These are phyloP conservation scores for Trypanosomatidae sp. DNA, from an alignment of 208 protist species.

Conservation along the genomic window DNA sequence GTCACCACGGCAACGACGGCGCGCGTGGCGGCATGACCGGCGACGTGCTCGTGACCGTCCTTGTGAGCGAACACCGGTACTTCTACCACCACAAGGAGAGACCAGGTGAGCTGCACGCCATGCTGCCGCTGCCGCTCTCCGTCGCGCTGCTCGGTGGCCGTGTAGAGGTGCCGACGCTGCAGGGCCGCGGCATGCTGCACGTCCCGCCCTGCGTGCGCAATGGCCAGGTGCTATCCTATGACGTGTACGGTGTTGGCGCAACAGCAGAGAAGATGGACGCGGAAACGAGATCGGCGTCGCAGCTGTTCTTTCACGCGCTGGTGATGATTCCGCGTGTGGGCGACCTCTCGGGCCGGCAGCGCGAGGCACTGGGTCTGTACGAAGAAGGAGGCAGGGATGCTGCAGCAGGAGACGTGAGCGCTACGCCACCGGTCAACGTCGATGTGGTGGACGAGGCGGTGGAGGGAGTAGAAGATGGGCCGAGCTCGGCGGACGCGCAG, in stretches of 20 bases:
- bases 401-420: too few relatives aligned
- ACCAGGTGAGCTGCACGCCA: conserved; percentile 53
- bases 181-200: conserved; percentile 30
- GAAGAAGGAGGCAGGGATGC: too few relatives aligned
- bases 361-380: too few relatives aligned
- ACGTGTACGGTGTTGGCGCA: conserved; percentile 46
- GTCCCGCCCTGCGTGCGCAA: conserved; percentile 80
- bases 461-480: too few relatives aligned
- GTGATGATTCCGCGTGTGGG: too few relatives aligned
- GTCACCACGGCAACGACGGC: conserved; percentile 76
- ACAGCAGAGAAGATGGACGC: too few relatives aligned
- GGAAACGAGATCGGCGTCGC: too few relatives aligned
- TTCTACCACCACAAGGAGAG: conserved; percentile 50
- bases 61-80: conserved; percentile 71
- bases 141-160: conserved; percentile 75
- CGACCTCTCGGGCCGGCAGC: too few relatives aligned
- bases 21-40: conserved; percentile 74
- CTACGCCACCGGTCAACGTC: too few relatives aligned
- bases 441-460: too few relatives aligned
- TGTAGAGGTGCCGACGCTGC: conserved; percentile 59
- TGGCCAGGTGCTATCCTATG: conserved; percentile 54
- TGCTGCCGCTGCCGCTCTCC: conserved; percentile 79
- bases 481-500: too few relatives aligned
- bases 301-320: conserved; percentile 66
- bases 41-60: conserved; percentile 72